Evolutionary conservation across 2,329 filamentous ascomycete genomes (phyloP).

Genomic region (Plectosphaerella sp.): DNA sequence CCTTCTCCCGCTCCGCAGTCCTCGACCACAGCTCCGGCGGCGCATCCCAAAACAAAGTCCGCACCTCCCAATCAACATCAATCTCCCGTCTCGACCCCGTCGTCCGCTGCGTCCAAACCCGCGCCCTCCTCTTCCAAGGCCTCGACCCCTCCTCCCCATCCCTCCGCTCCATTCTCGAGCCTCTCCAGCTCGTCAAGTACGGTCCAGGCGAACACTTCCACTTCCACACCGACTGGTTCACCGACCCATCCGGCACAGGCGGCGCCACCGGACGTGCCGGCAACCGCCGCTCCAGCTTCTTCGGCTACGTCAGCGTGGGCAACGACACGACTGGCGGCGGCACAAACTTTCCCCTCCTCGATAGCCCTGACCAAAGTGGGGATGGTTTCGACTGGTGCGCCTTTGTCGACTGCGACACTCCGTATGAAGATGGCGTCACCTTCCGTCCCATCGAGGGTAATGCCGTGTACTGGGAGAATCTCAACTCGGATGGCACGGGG

Average conservation of each 20-base stretch:
- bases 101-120: conserved; percentile 41
- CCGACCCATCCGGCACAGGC: conserved; percentile 29
- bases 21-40: conserved; percentile 24
- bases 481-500: conserved; percentile 31
- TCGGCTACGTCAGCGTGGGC: conserved; percentile 37
- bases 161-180: conserved; percentile 32
- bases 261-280: conserved; percentile 29
- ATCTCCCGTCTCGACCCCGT: conserved; percentile 33
- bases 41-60: conserved; percentile 29
- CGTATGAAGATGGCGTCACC: conserved; percentile 40
- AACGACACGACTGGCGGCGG: conserved; percentile 39
- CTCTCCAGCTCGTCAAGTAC: conserved; percentile 44
- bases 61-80: conserved; percentile 41
- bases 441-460: conserved; percentile 42
- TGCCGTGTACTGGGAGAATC: conserved; percentile 44
- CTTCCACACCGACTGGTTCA: conserved; percentile 49
- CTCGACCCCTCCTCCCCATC: conserved; percentile 24
- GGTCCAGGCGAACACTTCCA: conserved; percentile 38
- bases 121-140: conserved; percentile 41
- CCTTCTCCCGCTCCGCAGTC: conserved; percentile 38
- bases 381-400: conserved; percentile 14
- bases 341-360: conserved; percentile 42
- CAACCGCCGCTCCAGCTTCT: conserved; percentile 41
- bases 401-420: conserved; percentile 43
- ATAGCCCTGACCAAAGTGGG: conserved; percentile 24